A percentile compares a stretch with the other conserved stretches of the same genome.
Evolutionary conservation across 768 basidiomycete genomes (phyloP).

Genomic region (Gelatoporia subvermispora): DNA sequence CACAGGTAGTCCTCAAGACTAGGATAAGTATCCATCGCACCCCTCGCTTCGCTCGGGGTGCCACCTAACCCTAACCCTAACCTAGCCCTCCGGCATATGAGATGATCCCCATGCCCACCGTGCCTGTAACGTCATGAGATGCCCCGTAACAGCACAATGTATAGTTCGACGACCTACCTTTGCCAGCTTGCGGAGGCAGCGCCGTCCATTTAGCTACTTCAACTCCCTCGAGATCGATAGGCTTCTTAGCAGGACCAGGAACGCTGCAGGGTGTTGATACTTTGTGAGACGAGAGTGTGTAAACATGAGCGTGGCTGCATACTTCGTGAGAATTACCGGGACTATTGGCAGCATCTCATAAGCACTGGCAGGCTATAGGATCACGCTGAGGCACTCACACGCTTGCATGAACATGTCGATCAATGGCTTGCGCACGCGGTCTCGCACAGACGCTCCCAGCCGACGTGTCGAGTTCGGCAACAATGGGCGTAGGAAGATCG

Average conservation of each 20-base stretch:
- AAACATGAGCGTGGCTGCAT: neutral
- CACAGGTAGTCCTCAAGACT: no score
- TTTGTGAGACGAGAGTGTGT: neutral
- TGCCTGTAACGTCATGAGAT: conserved; percentile 7
- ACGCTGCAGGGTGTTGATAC: conserved; percentile 6
- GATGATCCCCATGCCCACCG: conserved; percentile 20
- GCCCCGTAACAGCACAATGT: neutral
- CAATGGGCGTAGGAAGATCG: conserved; percentile 13
- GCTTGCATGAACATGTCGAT: conserved; percentile 12
- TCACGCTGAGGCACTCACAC: conserved; percentile 5
- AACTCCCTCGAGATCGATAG: conserved; percentile 15
- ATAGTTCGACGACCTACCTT: conserved; percentile 7
- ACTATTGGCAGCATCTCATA: conserved; percentile 6
- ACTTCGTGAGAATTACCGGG: conserved; percentile 18
- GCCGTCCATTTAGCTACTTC: conserved; percentile 17
- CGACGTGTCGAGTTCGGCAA: conserved; percentile 7
- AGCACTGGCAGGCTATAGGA: neutral
- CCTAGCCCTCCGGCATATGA: conserved; percentile 21
- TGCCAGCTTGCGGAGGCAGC: conserved; percentile 19
- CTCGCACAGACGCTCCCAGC: conserved; percentile 4
- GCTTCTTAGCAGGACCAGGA: conserved; percentile 18
- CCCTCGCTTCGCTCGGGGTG: no score
- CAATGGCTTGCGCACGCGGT: conserved; percentile 11
- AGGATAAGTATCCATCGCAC: no score
- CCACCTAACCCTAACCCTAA: no score